Evolutionary conservation across 441 rosid species (phyloP).

Genomic region (Bruguiera hainesii): DNA sequence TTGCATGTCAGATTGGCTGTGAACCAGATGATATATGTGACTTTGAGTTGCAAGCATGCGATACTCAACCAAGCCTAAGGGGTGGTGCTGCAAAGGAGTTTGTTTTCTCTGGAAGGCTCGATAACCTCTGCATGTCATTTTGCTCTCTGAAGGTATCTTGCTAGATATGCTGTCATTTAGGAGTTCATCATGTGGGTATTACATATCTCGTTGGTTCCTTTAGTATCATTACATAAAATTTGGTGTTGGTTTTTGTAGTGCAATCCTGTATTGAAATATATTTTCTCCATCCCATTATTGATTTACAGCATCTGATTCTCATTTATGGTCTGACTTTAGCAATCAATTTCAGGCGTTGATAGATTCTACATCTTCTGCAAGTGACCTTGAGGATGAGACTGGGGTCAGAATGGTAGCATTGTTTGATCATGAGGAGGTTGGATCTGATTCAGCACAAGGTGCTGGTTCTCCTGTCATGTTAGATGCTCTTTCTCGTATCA

Average conservation of each 20-base stretch:
- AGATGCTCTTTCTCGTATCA: conserved; percentile 86
- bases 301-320: not conserved
- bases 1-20: conserved; percentile 65
- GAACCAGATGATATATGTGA: conserved; percentile 73
- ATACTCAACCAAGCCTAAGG: conserved; percentile 83
- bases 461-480: conserved; percentile 98
- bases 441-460: conserved; percentile 93
- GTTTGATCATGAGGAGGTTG: conserved; percentile 99
- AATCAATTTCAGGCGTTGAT: conserved; percentile 62
- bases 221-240: not conserved
- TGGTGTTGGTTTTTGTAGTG: not conserved
- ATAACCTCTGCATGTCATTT: conserved; percentile 97
- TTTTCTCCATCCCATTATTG: not conserved
- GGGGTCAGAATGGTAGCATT: conserved; percentile 96
- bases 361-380: conserved; percentile 69
- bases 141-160: conserved; percentile 75
- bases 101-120: conserved; percentile 93
- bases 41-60: conserved; percentile 98
- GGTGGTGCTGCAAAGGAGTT: conserved; percentile 92
- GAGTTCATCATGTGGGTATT: not conserved
- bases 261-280: not conserved
- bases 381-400: conserved; percentile 68
- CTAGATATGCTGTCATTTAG: not conserved
- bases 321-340: not conserved
- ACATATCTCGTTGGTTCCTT: not conserved